Evolutionary conservation across 352 stramenopile species (phyloP).

Genomic region (Pythium brachiatum): DNA sequence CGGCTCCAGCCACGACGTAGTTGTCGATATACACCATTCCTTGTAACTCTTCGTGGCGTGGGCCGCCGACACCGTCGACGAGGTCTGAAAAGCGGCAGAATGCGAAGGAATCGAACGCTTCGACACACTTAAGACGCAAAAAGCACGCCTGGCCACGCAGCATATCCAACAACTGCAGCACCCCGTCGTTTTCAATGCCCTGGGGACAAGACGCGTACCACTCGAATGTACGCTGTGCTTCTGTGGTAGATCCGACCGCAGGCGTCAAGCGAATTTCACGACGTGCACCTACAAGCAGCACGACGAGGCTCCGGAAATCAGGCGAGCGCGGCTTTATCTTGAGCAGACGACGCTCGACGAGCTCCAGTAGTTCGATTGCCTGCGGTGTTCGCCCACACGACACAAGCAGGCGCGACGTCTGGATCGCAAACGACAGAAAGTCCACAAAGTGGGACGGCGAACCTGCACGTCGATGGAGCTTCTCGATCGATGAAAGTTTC

Average conservation of each 20-base stretch:
- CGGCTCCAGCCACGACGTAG: neutral
- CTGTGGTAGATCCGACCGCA: neutral
- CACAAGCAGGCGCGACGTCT: neutral
- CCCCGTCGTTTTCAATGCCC: neutral
- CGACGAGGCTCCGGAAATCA: neutral
- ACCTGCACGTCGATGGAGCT: neutral
- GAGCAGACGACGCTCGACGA: neutral
- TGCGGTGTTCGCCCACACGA: neutral
- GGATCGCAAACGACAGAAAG: neutral
- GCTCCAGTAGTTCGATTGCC: neutral
- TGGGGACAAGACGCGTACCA: neutral
- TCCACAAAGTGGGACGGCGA: neutral
- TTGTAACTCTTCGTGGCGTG: neutral
- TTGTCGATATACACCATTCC: slow-evolving; percentile 2
- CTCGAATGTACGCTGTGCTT: neutral
- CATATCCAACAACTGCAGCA: neutral
- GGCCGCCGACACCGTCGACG: neutral
- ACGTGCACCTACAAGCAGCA: neutral
- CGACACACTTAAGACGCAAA: neutral
- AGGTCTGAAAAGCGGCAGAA: neutral
- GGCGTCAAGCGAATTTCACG: neutral
- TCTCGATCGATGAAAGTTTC: neutral
- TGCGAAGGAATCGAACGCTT: neutral
- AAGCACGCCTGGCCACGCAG: neutral
- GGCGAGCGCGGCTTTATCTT: neutral